phyloP scores from a whole-genome alignment of 2,329 filamentous ascomycete species.

The Nemania bipapillata region DNA sequence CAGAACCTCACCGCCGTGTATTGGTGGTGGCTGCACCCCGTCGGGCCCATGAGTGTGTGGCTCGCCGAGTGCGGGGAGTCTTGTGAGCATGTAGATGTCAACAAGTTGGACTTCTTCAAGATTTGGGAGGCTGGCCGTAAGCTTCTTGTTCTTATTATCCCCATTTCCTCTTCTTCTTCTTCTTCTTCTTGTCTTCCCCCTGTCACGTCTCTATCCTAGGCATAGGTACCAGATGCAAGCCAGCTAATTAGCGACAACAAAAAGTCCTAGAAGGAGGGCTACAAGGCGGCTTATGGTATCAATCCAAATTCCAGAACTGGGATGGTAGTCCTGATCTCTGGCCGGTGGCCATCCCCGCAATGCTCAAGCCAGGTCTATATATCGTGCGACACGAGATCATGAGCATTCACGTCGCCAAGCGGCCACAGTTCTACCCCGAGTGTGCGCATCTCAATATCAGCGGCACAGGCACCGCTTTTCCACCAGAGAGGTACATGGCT shows the following conservation, averaged over 20 bases:
- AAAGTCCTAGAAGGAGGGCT: slow-evolving; percentile 50
- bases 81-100: slow-evolving; percentile 50
- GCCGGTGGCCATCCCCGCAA: slow-evolving; percentile 59
- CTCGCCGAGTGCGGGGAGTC: slow-evolving; percentile 52
- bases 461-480: slow-evolving; percentile 47
- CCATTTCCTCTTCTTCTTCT: not conserved
- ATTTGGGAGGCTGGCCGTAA: slow-evolving; percentile 54
- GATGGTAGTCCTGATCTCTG: slow-evolving; percentile 55
- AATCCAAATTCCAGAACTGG: slow-evolving; percentile 55
- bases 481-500: slow-evolving; percentile 47
- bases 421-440: slow-evolving; percentile 58
- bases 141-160: not conserved
- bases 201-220: not conserved
- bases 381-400: slow-evolving; percentile 65
- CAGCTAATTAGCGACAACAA: not conserved
- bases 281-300: slow-evolving; percentile 54
- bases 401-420: slow-evolving; percentile 61
- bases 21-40: slow-evolving; percentile 57
- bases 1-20: slow-evolving; percentile 55
- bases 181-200: not conserved
- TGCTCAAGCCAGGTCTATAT: slow-evolving; percentile 60
- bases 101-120: slow-evolving; percentile 54
- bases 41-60: slow-evolving; percentile 56
- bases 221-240: no score
- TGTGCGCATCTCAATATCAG: slow-evolving; percentile 55